Percentiles rank a stretch among this genome's conserved stretches.
phyloP scores from a whole-genome alignment of 2,329 filamentous ascomycete species.

The Clonostachys solani region DNA sequence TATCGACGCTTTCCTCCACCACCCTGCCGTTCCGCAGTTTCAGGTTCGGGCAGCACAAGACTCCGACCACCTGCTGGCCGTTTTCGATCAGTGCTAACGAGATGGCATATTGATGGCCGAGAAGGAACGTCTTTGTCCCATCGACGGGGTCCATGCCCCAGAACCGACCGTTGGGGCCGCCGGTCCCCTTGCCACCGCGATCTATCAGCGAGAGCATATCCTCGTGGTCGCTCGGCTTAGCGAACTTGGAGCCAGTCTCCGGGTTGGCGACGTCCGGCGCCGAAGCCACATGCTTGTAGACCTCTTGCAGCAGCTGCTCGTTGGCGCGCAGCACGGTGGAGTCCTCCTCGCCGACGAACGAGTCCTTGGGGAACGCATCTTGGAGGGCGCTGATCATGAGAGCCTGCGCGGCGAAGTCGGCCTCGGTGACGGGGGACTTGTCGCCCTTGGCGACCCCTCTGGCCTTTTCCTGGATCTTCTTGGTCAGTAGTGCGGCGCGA shows the following conservation, averaged over 20 bases:
- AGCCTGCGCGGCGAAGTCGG: conserved; percentile 61
- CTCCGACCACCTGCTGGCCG: conserved; percentile 52
- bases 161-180: conserved; percentile 31
- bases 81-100: conserved; percentile 54
- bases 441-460: conserved; percentile 52
- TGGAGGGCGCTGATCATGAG: conserved; percentile 54
- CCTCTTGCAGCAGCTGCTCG: conserved; percentile 39
- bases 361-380: conserved; percentile 46
- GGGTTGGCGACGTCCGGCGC: conserved; percentile 2
- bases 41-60: conserved; percentile 59
- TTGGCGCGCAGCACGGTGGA: conserved; percentile 46
- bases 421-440: conserved; percentile 56
- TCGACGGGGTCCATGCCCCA: conserved; percentile 65
- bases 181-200: conserved; percentile 39
- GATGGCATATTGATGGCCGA: conserved; percentile 58
- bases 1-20: conserved; percentile 22
- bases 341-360: conserved; percentile 60
- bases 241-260: conserved; percentile 15
- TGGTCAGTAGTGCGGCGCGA: conserved; percentile 53
- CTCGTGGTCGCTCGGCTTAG: conserved; percentile 36
- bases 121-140: conserved; percentile 58
- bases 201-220: conserved; percentile 62
- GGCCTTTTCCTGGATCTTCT: conserved; percentile 35
- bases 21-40: conserved; percentile 27
- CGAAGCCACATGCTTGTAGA: conserved; percentile 48